Evolutionary conservation across 208 protist genomes (phyloP).

Genomic region (Leishmania guyanensis): DNA sequence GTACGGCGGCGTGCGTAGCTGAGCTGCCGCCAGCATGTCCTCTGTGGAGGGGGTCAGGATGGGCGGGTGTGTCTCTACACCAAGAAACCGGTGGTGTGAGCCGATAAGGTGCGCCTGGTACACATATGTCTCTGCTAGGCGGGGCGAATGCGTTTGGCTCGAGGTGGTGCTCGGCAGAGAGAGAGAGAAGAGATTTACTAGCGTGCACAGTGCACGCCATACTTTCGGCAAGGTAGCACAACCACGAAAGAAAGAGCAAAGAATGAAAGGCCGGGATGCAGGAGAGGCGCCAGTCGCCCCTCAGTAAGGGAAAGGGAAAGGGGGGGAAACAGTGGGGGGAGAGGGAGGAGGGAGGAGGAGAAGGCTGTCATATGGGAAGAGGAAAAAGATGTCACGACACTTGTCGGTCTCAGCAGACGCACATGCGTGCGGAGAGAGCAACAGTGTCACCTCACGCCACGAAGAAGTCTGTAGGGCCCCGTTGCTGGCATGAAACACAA

Average conservation of each 20-base stretch:
- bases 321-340: background rate
- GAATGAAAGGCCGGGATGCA: background rate
- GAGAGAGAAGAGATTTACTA: background rate
- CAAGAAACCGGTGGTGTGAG: background rate
- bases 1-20: slow-evolving; percentile 34
- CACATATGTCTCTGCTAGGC: background rate
- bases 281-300: background rate
- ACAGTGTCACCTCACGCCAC: background rate
- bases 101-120: background rate
- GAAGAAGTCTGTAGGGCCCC: background rate
- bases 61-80: slow-evolving; percentile 1
- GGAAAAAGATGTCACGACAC: background rate
- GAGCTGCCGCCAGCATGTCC: slow-evolving; percentile 9
- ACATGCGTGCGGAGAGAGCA: background rate
- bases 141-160: background rate
- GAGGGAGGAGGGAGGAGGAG: background rate
- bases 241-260: background rate
- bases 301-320: too few species aligned
- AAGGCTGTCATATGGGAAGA: background rate
- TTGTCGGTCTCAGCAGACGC: background rate
- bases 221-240: background rate
- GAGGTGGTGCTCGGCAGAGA: background rate
- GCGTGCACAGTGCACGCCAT: background rate
- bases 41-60: background rate
- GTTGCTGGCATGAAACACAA: too few species aligned